Evolutionary conservation across 345 rosid species (phyloP), one percentile per base, ranked within the genome.

Genomic region (Linum tenue): DNA sequence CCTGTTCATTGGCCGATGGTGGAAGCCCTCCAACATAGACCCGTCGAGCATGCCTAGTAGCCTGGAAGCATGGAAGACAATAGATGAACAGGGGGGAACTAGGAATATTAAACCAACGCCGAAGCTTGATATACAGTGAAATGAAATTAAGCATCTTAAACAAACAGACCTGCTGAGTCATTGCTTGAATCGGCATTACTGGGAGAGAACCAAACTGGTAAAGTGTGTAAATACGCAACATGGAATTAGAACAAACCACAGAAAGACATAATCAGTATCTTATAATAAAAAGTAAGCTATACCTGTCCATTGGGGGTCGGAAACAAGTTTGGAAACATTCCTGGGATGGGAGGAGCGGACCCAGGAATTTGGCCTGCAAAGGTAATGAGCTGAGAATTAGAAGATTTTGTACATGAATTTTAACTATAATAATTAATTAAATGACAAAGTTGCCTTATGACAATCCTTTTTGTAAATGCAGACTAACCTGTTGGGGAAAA

Each of bases 11-110:
- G 14, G 95, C 99, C 40, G 92, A 78, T 56, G 99, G 96, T 39
- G 97, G 85, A 69, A 95, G 96, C 56, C 99, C 97, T 64, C 99
- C 99, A 73, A 91, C 99, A 79, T 95, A 95, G 17, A 95, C 99
- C 66, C 99, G 80, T 41, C 99, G 88, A 60, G 99, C 97, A 91
- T 95, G 97, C 78, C 99, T 87, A 11, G 99, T 95, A 64, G 99
- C 99, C 99, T 95, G 82, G 31, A 59, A 53, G 44, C 62, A 73
- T 6, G 62, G 39, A 12, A 50, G n/a, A 48, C 3, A 48, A 48
- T 43, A 43, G 6, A 43, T 43, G 53, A 48, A 7, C 7, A 48
- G 31, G 12, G 53, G 53, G 12, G 67, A 41, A 4, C 56, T 40
- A 12, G 12, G 22, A 38, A 43, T 1, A 55, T 38, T 55, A 16